Evolutionary conservation across 768 basidiomycete genomes (phyloP).

Genomic region (Boletus tomentosulus): DNA sequence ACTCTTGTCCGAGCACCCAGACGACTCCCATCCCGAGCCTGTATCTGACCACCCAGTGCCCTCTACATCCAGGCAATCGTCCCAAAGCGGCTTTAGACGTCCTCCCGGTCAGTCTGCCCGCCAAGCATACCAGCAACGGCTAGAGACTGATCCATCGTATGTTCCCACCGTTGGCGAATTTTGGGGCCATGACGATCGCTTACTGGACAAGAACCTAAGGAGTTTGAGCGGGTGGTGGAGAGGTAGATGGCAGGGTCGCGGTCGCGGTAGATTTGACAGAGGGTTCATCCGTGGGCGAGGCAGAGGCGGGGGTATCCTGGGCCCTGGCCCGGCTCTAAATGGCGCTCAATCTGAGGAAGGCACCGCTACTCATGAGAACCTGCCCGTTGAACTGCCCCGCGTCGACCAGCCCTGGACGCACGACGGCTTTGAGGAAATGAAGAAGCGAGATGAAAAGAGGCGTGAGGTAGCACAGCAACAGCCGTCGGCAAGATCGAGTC

Average conservation of each 20-base stretch:
- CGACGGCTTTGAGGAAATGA: slow-evolving; percentile 88
- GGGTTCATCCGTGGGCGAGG: slow-evolving; percentile 54
- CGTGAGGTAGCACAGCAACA: slow-evolving; percentile 32
- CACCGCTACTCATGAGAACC: slow-evolving; percentile 14
- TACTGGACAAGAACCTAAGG: slow-evolving; percentile 77
- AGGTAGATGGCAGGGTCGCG: slow-evolving; percentile 69
- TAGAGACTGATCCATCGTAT: slow-evolving; percentile 82
- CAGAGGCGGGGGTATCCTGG: slow-evolving; percentile 43
- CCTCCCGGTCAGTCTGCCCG: slow-evolving; percentile 61
- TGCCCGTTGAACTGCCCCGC: slow-evolving; percentile 41
- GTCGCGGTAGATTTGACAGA: slow-evolving; percentile 48
- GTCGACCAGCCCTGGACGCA: slow-evolving; percentile 77
- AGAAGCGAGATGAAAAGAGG: slow-evolving; percentile 61
- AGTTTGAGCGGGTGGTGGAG: slow-evolving; percentile 88
- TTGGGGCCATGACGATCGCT: slow-evolving; percentile 92
- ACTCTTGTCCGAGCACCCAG: slow-evolving; percentile 11
- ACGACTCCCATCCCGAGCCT: slow-evolving; percentile 15
- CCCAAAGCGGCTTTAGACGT: slow-evolving; percentile 29
- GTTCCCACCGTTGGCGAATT: slow-evolving; percentile 90
- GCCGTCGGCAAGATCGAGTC: slow-evolving; percentile 25
- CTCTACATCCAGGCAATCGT: slow-evolving; percentile 37
- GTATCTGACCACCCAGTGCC: slow-evolving; percentile 33
- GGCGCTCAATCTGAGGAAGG: slow-evolving; percentile 19
- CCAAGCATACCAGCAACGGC: slow-evolving; percentile 79
- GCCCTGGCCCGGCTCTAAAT: slow-evolving; percentile 9